Evolutionary conservation across 495 filamentous ascomycete genomes (phyloP).

Genomic region (Aspergillus biplanus): DNA sequence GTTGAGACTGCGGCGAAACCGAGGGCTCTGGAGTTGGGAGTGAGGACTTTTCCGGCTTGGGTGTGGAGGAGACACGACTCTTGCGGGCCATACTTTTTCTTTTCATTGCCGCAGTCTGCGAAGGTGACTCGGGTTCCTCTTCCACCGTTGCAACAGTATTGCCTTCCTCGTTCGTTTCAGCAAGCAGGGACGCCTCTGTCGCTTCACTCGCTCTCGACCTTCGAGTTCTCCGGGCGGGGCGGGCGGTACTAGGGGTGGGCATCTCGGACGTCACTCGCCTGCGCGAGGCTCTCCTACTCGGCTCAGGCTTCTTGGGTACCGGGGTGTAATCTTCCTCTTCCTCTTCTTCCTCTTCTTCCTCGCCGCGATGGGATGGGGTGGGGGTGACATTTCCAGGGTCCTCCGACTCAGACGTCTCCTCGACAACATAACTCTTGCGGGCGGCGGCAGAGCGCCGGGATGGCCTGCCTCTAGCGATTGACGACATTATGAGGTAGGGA

Average conservation of each 20-base stretch:
- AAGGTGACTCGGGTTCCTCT: constrained; percentile 62
- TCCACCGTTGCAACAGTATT: constrained; percentile 51
- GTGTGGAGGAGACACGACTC: constrained; percentile 51
- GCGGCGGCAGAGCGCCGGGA: constrained; percentile 73
- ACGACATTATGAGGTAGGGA: constrained; percentile 50
- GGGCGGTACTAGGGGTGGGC: constrained; percentile 46
- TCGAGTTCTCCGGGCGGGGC: constrained; percentile 39
- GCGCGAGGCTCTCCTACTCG: constrained; percentile 50
- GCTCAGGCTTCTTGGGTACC: constrained; percentile 56
- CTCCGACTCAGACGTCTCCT: constrained; percentile 74
- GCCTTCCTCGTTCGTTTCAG: constrained; percentile 43
- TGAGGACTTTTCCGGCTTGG: constrained; percentile 49
- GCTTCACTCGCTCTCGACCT: constrained; percentile 35
- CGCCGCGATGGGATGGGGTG: constrained; percentile 42
- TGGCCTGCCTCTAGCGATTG: constrained; percentile 69
- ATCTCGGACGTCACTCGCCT: constrained; percentile 63
- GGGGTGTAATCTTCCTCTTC: constrained; percentile 72
- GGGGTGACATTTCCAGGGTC: constrained; percentile 58
- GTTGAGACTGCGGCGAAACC: constrained; percentile 55
- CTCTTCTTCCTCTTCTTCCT: constrained; percentile 63
- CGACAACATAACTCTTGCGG: constrained; percentile 69
- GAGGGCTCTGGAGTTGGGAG: constrained; percentile 64
- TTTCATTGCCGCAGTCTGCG: constrained; percentile 65
- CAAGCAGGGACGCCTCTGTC: constrained; percentile 36
- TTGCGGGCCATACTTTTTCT: constrained; percentile 69